Evolutionary conservation across 306 rosid genomes (phyloP), one percentile per base, ranked within the genome.

Genomic region (Gastrolobium villosum): DNA sequence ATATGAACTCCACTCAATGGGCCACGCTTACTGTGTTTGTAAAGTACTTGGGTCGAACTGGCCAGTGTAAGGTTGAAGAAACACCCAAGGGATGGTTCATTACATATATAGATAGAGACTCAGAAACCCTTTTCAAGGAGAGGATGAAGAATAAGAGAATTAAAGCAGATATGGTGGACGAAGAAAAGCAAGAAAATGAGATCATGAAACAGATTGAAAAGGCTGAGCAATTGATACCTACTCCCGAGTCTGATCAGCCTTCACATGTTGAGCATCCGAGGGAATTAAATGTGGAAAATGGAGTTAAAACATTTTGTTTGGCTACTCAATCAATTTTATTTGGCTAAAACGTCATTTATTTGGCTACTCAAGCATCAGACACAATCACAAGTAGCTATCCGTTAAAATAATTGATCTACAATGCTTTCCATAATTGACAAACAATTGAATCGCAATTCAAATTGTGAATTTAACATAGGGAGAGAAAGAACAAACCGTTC

Each of bases 21-120:
- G 91, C 91, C 10, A 92, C 93, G 0, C 88, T 94, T 36, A 94
- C 97, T 1, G 93, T 92, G 68, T 94, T 94, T 74, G 86, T 94
- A 36, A 94, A 94, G 88, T 69, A 94, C 80, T 85, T 94, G 86
- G 97, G 99, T 68, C 84, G 87, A 71, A 89, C 86, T 3, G 93
- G 97, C 7, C 85, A 92, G 80, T 94, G 98, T 55, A 92, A 92
- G 82, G 97, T 94, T 30, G 97, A 94, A 43, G 98, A 94, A 83
- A 92, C 98, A 28, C 92, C 93, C n/a, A 94, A 94, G 79, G 96
- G 97, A 71, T 90, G 98, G 97, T 92, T 94, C 76, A 90, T 94
- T n/a, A 94, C 95, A 2, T 94, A 94, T 34, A 89, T 94, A 9
- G 95, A 90, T 64, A 77, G 89, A 65, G 94, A 90, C 73, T 92